phyloP scores from a whole-genome alignment of 1,139 yeast genomes.

The Pichia norvegensis region DNA sequence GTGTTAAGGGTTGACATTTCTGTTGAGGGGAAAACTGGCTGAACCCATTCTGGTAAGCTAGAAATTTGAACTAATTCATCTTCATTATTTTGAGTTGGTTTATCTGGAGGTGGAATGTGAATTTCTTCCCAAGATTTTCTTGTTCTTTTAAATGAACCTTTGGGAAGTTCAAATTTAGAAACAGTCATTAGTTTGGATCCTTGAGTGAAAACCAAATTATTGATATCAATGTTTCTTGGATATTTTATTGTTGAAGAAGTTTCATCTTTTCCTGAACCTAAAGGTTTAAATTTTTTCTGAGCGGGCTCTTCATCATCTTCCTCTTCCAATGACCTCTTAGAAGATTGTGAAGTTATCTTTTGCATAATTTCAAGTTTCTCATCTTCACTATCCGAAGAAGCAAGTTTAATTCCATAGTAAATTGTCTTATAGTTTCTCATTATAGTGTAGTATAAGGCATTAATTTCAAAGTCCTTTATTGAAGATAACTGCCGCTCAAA shows the following conservation, averaged over 20 bases:
- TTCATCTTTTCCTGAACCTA: not conserved
- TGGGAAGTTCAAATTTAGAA: slow-evolving; percentile 65
- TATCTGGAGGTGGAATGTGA: slow-evolving; percentile 70
- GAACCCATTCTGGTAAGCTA: slow-evolving; percentile 77
- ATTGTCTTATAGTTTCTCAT: slow-evolving; percentile 35
- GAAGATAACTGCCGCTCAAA: slow-evolving; percentile 48
- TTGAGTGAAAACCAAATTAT: slow-evolving; percentile 57
- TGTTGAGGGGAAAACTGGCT: slow-evolving; percentile 58
- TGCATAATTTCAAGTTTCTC: slow-evolving; percentile 13
- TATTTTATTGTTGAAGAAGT: slow-evolving; percentile 10
- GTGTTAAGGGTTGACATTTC: slow-evolving; percentile 67
- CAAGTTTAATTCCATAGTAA: slow-evolving; percentile 25
- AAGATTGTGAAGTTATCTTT: not conserved
- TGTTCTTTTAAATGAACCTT: slow-evolving; percentile 72
- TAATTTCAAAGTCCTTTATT: slow-evolving; percentile 43
- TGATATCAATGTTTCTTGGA: slow-evolving; percentile 59
- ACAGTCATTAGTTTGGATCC: slow-evolving; percentile 64
- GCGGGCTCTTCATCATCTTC: not conserved
- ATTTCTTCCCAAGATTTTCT: slow-evolving; percentile 77
- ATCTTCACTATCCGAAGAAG: slow-evolving; percentile 13
- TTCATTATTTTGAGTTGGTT: slow-evolving; percentile 33
- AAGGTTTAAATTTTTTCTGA: not conserved
- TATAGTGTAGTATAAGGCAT: slow-evolving; percentile 41
- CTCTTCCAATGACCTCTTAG: slow-evolving; percentile 10
- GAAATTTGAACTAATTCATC: slow-evolving; percentile 51